Evolutionary conservation across 2,329 filamentous ascomycete species (phyloP), one percentile per base, ranked within the genome.

Genomic region (Nigrospora sphaerica): DNA sequence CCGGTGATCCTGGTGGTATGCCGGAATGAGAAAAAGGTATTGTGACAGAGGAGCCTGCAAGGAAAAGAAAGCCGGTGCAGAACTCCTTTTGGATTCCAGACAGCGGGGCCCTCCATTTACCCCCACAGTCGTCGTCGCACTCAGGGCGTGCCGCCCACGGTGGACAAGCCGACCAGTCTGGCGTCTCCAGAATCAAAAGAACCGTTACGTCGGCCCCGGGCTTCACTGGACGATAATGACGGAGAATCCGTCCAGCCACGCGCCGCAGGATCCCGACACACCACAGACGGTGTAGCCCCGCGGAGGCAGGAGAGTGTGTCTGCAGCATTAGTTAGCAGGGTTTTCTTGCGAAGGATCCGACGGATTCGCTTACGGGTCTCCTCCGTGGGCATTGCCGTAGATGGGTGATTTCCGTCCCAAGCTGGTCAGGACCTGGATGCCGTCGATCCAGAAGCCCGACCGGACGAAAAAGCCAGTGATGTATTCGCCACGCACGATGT

Each of bases 231-330:
- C 81, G 57, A 90, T 86, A 57, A 97, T 82, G 47, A 95, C 73
- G 10, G 87, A 85, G 63, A 96, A 88, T 4, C 87, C 86, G 62
- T 95, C 89, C 18, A 96, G 70, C 88, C 88, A 95, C 42, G 78
- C 63, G 34, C 77, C 89, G 59, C 83, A 88, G 44, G 86, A 88
- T 47, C 93, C 93, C 12, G 88, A 86, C 52, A 97, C 77, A 49
- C 93, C 93, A 50, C 87, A 91, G 60, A 97, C 85, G 54, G 77
- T 88, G 68, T 93, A 96, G 42, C 92, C 92, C 54, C 86, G 77
- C 12, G 93, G 93, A 44, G 92, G 89, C 55, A 97, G 87, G 50
- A 98, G 74, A 32, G 84, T 93, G 64, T 91, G 85, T 52, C 92
- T 96, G 56, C 7, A 19, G 9, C 46, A 16, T 16, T 14, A 16